phyloP scores from a whole-genome alignment of 2,329 filamentous ascomycete genomes.

The Penicillium sp. region DNA sequence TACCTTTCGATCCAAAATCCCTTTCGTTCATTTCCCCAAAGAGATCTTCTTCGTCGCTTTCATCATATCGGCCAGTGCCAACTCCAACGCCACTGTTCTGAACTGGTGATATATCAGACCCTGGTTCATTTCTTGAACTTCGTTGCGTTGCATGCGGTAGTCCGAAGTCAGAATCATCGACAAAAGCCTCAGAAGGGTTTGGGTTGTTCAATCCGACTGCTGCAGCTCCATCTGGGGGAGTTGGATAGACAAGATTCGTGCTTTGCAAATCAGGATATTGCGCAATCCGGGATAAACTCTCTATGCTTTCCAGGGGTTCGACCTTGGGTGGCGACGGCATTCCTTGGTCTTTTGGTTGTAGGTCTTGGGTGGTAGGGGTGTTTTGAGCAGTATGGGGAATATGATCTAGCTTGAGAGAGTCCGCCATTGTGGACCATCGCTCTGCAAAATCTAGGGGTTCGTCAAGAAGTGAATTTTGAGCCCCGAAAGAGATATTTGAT shows the following conservation, averaged over 20 bases:
- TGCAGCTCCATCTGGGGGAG: slow-evolving; percentile 44
- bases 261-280: slow-evolving; percentile 35
- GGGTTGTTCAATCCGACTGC: slow-evolving; percentile 25
- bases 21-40: slow-evolving; percentile 51
- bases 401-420: slow-evolving; percentile 16
- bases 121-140: slow-evolving; percentile 11
- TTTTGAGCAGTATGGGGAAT: slow-evolving; percentile 15
- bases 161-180: slow-evolving; percentile 24
- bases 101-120: slow-evolving; percentile 18
- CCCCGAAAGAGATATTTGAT: slow-evolving; percentile 13
- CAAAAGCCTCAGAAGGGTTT: slow-evolving; percentile 25
- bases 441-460: slow-evolving; percentile 39
- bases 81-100: slow-evolving; percentile 19
- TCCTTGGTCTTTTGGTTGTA: slow-evolving; percentile 20
- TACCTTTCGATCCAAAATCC: slow-evolving; percentile 46
- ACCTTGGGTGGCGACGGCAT: slow-evolving; percentile 17
- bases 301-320: slow-evolving; percentile 25
- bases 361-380: slow-evolving; percentile 16
- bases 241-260: slow-evolving; percentile 44
- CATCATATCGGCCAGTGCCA: slow-evolving; percentile 36
- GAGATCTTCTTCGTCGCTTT: slow-evolving; percentile 46
- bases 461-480: slow-evolving; percentile 16
- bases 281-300: slow-evolving; percentile 34
- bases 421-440: slow-evolving; percentile 31
- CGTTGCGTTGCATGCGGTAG: slow-evolving; percentile 14